phyloP scores from a whole-genome alignment of 257 asterid species.

The Capsicum chinense region DNA sequence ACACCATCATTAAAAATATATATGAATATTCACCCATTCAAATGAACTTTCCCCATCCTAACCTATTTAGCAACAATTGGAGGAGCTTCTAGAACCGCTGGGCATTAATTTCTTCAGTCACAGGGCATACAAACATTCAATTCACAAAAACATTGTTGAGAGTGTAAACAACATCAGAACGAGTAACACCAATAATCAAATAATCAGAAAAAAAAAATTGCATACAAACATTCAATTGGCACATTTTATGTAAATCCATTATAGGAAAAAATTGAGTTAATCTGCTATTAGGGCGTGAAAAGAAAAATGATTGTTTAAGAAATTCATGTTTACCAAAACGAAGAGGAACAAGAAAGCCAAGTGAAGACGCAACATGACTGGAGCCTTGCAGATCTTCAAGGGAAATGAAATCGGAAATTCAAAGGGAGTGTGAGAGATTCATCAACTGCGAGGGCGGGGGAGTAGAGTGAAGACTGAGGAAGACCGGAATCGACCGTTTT shows the following conservation, averaged over 20 bases:
- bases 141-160: not conserved
- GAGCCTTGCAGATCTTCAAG: conserved; percentile 23
- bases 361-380: conserved; percentile 11
- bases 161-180: not conserved
- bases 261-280: not conserved
- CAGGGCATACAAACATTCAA: not conserved
- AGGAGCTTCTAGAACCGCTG: not conserved
- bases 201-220: not conserved
- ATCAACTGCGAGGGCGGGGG: not conserved
- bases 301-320: not conserved
- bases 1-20: not conserved
- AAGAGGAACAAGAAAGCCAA: conserved; percentile 24
- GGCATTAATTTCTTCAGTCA: not conserved
- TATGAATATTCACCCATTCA: too few species aligned
- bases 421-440: not conserved
- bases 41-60: not conserved
- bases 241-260: not conserved
- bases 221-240: not conserved
- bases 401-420: not conserved
- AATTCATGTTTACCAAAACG: conserved; percentile 25
- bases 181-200: not conserved
- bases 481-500: conserved; percentile 19
- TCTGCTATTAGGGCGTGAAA: not conserved
- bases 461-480: not conserved
- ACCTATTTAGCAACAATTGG: not conserved